Evolutionary conservation across 345 rosid species (phyloP), one percentile per base, ranked within the genome.

Genomic region (Microthlaspi erraticum): DNA sequence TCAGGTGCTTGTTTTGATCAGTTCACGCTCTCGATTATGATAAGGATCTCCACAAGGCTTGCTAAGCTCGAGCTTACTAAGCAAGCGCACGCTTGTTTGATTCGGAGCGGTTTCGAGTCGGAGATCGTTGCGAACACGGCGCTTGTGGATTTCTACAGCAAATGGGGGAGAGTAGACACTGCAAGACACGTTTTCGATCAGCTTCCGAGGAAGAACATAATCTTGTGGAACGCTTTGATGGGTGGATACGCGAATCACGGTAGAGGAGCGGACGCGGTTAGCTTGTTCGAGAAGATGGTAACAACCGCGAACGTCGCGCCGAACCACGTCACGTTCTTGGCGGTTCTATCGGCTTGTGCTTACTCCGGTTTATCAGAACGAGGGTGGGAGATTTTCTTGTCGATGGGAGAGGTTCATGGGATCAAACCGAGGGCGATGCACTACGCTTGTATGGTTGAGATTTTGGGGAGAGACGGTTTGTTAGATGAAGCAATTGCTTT

Each of bases 341-440:
- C 83, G 56, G 88, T 88, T 56, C 79, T 92, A 68, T 80, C 93
- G 34, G 98, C 91, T 19, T 90, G 98, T 70, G 81, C 91, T 67
- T 80, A 76, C 68, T 88, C 96, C 6, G 92, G 93, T 59, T 66
- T 90, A 71, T 87, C 72, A 9, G 86, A 84, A 57, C 55, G 29
- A 9, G 95, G 98, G 8, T 90, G 96, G 98, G 89, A 86, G 16
- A 78, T 92, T 72, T 92, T 85, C 60, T 79, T 74, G 41, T 85
- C 94, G 29, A 92, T 89, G 96, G 74, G 54, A 36, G 78, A 78
- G 52, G 89, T 82, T 55, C 81, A 83, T 54, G 88, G 82, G 71
- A 75, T 87, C 69, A 90, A 81, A 66, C 95, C 95, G 17, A 89
- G 98, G 29, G 85, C 96, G 4, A 92, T 92, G 98, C 96, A 92